These are phyloP conservation scores for Taiozyma onychis DNA, from an alignment of 1,139 yeast species.

Conservation along the genomic window DNA sequence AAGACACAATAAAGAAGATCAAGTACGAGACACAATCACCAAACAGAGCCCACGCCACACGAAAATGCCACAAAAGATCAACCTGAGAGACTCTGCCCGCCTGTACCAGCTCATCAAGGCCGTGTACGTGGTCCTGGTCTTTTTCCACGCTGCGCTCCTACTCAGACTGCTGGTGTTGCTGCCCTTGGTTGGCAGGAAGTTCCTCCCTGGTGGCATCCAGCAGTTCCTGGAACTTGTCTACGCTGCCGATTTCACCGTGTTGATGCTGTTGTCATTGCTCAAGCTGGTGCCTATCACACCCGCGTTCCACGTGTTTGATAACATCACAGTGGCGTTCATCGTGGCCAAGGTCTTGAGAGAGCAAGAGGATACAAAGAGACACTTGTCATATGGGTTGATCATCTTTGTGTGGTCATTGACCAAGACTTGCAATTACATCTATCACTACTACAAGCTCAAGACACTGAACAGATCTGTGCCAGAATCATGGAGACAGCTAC, in stretches of 20 bases:
- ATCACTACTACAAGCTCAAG: constrained; percentile 19
- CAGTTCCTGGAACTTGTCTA: constrained; percentile 38
- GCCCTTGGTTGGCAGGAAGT: constrained; percentile 57
- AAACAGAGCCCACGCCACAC: background rate
- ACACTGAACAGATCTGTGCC: constrained; percentile 34
- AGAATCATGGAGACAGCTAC: constrained; percentile 32
- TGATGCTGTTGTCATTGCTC: constrained; percentile 19
- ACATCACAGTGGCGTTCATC: background rate
- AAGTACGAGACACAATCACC: background rate
- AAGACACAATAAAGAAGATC: background rate
- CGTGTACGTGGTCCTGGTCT: constrained; percentile 5
- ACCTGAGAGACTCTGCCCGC: constrained; percentile 10
- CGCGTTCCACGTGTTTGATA: background rate
- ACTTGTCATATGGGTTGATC: constrained; percentile 27
- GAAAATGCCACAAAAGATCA: constrained; percentile 16
- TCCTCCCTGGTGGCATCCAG: constrained; percentile 64
- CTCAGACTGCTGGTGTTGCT: constrained; percentile 43
- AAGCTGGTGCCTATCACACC: constrained; percentile 23
- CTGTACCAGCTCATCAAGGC: constrained; percentile 7
- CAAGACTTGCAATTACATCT: constrained; percentile 25
- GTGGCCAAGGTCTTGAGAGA: constrained; percentile 14
- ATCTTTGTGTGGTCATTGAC: constrained; percentile 23
- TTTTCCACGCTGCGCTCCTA: constrained; percentile 13
- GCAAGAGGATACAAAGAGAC: constrained; percentile 18
- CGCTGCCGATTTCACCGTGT: constrained; percentile 17